A percentile compares a stretch with the other conserved stretches of the same genome.
Conservation (phyloP, 2,329 filamentous ascomycete genomes). For the Fusarium sp. region DNA sequence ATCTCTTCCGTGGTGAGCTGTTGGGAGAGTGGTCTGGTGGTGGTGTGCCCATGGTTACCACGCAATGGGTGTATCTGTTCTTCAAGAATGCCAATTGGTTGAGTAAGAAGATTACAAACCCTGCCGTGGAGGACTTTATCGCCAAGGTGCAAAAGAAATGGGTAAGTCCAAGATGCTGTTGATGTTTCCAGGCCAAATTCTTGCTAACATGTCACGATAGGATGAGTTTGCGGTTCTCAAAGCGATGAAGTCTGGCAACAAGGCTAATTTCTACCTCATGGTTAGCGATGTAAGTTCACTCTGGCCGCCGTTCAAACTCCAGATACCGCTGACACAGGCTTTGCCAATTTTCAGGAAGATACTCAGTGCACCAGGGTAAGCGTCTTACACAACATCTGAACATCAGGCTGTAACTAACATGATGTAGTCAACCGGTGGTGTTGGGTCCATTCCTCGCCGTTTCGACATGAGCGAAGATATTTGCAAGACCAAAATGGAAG, state of each 20-base stretch:
- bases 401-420: too few species aligned
- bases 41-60: neutral
- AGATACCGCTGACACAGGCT: too few species aligned
- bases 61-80: neutral
- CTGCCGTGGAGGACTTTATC: neutral
- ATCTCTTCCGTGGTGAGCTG: neutral
- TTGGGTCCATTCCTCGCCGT: too few species aligned
- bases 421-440: too few species aligned
- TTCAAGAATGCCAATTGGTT: neutral
- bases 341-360: neutral
- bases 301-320: too few species aligned
- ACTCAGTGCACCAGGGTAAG: neutral
- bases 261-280: too few species aligned
- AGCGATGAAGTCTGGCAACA: too few species aligned
- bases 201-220: too few species aligned
- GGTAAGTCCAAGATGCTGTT: neutral
- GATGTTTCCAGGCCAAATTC: too few species aligned
- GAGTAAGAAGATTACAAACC: neutral
- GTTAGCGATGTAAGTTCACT: too few species aligned
- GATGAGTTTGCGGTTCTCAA: too few species aligned
- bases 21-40: neutral
- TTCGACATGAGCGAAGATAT: neutral
- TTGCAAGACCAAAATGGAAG: neutral
- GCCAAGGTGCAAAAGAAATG: neutral
- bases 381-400: neutral